Conservation (phyloP, 441 rosid genomes). For the Metrosideros polymorpha region DNA sequence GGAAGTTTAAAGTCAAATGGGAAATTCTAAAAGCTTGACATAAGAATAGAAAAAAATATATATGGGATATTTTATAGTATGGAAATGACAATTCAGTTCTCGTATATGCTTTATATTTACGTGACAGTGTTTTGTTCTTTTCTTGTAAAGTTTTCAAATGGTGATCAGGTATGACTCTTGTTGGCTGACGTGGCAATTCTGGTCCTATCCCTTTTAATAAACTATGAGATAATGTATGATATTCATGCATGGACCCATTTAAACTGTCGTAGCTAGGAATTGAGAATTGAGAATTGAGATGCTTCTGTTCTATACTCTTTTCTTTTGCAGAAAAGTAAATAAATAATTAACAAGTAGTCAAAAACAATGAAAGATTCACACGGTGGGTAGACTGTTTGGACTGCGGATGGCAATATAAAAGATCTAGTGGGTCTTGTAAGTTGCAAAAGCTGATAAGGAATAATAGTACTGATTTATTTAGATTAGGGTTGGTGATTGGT, state of each 20-base stretch:
- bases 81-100: neutral
- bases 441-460: neutral
- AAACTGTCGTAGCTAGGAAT: neutral
- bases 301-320: constrained; percentile 1
- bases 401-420: neutral
- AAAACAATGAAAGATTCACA: neutral
- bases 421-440: neutral
- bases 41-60: neutral
- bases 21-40: neutral
- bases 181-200: constrained; percentile 36
- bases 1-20: neutral
- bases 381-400: constrained; percentile 3
- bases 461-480: neutral
- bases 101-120: neutral
- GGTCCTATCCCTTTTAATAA: constrained; percentile 26
- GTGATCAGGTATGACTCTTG: neutral
- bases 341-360: neutral
- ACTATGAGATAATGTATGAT: neutral
- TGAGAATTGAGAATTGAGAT: neutral
- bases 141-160: neutral
- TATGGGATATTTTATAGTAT: neutral
- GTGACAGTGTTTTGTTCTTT: neutral
- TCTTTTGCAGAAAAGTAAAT: neutral
- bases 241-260: neutral
- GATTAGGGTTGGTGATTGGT: constrained; percentile 11